phyloP scores from a whole-genome alignment of 2,329 filamentous ascomycete species.

The Xylaria sp. region DNA sequence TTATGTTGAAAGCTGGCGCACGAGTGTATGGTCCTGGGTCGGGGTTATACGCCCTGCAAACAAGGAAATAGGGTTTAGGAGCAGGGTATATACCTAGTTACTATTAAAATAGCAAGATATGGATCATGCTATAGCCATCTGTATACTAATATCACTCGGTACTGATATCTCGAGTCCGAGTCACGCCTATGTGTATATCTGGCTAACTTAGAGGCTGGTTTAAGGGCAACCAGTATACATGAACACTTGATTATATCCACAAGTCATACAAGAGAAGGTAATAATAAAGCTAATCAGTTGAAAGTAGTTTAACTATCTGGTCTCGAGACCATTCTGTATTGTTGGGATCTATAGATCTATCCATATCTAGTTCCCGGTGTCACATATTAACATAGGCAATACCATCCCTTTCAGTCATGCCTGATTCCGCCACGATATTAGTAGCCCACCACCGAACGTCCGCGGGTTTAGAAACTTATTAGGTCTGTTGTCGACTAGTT shows the following conservation, averaged over 20 bases:
- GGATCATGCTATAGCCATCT: not conserved
- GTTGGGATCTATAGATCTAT: conserved; percentile 4
- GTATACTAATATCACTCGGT: not conserved
- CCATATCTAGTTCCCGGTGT: conserved; percentile 11
- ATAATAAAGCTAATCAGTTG: not conserved
- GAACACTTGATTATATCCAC: not conserved
- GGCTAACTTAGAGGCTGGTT: not conserved
- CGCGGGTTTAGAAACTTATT: conserved; percentile 45
- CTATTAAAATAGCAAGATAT: not conserved
- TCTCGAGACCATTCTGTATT: conserved; percentile 11
- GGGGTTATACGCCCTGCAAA: not conserved
- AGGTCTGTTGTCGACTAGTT: conserved; percentile 41
- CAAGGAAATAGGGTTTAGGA: not conserved
- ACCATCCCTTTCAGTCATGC: not conserved
- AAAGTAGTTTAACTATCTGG: not conserved
- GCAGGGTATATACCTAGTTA: not conserved
- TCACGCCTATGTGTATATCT: not conserved
- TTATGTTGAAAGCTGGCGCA: too few relatives aligned
- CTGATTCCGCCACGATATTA: not conserved
- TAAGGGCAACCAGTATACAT: not conserved
- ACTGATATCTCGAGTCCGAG: not conserved
- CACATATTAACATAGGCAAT: not conserved
- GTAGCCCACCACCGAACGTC: not conserved
- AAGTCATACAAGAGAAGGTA: not conserved
- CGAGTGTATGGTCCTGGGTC: not conserved